Base-by-base conservation (phyloP, 306 rosid species). In the Lathyrus aphaca region DNA sequence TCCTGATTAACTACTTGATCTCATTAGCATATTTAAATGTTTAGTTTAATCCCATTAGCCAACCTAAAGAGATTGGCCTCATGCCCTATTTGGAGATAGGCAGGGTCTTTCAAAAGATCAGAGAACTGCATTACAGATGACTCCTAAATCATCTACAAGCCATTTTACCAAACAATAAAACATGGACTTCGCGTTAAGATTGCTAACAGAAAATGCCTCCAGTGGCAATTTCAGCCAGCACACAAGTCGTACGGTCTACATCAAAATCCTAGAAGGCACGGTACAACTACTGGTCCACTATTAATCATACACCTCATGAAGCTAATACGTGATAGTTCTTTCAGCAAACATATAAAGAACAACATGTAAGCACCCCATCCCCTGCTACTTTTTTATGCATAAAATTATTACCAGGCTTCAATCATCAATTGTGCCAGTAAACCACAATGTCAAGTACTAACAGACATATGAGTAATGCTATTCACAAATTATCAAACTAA, bases 301-400 rank as follows among this genome's bases (percentile, higher is more conserved):
- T 49, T 35, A n/a, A 46, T 57, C 32, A 75, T 44, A 65, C 64
- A 65, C 64, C 40, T 50, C 14, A 37, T 39, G 27, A 73, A 51
- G 29, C 27, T 39, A 48, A 45, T n/a, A 35, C 3, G 23, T 11
- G 23, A 57, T 5, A 25, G 30, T 11, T 43, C 48, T 32, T 29
- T 64, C 27, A 58, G 58, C 29, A 75, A 30, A 42, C 29, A 32
- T 69, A 19, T 54, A 3, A 3, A 42, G 13, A 25, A 10, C 44
- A 17, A 3, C 25, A 12, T 49, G 11, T 0, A 49, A 1, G 2
- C 0, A 3, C 0, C 6, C 27, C 12, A 8, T 49, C 55, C 55
- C 55, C 13, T 18, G 55, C 13, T 2, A 0, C 44, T 3, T 39
- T 39, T 39, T 39, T 3, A 39, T 8, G 44, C 13, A 39, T 10